phyloP scores from a whole-genome alignment of 2,329 filamentous ascomycete species.

The Magnaporthiopsis rhizophila region DNA sequence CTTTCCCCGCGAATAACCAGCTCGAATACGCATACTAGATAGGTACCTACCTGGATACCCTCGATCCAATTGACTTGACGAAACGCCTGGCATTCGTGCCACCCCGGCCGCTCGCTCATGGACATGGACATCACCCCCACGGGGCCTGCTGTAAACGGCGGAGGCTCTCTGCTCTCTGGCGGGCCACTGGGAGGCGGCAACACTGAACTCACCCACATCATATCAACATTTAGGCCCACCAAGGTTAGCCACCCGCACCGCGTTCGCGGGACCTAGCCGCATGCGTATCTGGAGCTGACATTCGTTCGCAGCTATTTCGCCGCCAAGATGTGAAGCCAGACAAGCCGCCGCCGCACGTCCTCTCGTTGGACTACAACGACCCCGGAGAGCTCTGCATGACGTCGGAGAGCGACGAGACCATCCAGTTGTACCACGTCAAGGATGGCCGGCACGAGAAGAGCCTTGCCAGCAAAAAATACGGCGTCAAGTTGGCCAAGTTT shows the following conservation, averaged over 20 bases:
- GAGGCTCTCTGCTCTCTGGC: slow-evolving; percentile 21
- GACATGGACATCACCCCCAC: slow-evolving; percentile 34
- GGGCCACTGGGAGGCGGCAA: slow-evolving; percentile 37
- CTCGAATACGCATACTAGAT: too few relatives aligned
- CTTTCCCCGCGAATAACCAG: too few relatives aligned
- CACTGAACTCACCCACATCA: slow-evolving; percentile 68
- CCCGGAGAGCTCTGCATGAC: slow-evolving; percentile 87
- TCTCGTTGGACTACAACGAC: slow-evolving; percentile 95
- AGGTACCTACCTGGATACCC: too few relatives aligned
- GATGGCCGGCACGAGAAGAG: slow-evolving; percentile 86
- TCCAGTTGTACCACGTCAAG: slow-evolving; percentile 90
- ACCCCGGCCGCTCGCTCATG: slow-evolving; percentile 32
- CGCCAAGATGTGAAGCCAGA: slow-evolving; percentile 46
- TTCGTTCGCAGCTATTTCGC: slow-evolving; percentile 43
- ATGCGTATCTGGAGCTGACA: not conserved
- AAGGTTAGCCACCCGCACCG: slow-evolving; percentile 48
- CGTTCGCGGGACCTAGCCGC: not conserved
- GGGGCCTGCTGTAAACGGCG: not conserved
- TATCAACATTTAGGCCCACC: slow-evolving; percentile 68
- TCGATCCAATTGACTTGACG: too few relatives aligned
- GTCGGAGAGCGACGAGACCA: slow-evolving; percentile 85
- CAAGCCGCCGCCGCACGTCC: slow-evolving; percentile 54
- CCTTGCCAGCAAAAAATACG: slow-evolving; percentile 92
- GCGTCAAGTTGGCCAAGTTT: slow-evolving; percentile 87
- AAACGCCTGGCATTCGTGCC: not conserved